Evolutionary conservation across 2,329 filamentous ascomycete species (phyloP), one percentile per base, ranked within the genome.

Genomic region (Microcyclosporella mali): DNA sequence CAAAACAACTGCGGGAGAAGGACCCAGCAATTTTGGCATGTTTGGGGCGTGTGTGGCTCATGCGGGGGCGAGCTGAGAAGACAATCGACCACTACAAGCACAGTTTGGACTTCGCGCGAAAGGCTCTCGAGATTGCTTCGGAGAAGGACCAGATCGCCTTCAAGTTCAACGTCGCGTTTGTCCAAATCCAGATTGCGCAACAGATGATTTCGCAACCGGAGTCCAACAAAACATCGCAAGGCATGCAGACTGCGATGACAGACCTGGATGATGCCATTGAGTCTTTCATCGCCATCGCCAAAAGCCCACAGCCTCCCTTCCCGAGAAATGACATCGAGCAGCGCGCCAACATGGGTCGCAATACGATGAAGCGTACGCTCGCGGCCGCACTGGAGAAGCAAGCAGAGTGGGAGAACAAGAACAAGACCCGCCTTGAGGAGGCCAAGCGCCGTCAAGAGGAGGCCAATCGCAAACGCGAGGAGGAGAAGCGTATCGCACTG

Each of bases 141-240:
- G 56, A 56, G 17, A 87, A 94, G 57, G 55, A 54, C 21, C 87
- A 94, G 57, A 75, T 89, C 21, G 88, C 95, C 66, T 87, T 92
- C 65, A 88, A 92, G 64, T 98, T 98, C 76, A 98, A 98, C 59
- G 86, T 98, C 19, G 92, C 92, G 1, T 98, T 95, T 60, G 87
- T 97, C 19, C 92, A 97, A 62, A 94, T 95, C 50, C 89, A 95
- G 64, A 81, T 97, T 41, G 90, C 90, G 15, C 84, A 84, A 34
- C 79, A 85, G 21, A 81, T 95, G 41, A 83, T 88, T 65, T 74
- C 71, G 28, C 72, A 95, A 41, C 73, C 78, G 4, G 87, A 95
- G 61, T 78, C 78, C 4, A 81, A 89, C 60, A 82, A 88, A 38
- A 85, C 84, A 0, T 73, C 90, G 2, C 75, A 78, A 47, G 88